Conservation (phyloP, 179 eudicot species). For the Silene coronaria region DNA sequence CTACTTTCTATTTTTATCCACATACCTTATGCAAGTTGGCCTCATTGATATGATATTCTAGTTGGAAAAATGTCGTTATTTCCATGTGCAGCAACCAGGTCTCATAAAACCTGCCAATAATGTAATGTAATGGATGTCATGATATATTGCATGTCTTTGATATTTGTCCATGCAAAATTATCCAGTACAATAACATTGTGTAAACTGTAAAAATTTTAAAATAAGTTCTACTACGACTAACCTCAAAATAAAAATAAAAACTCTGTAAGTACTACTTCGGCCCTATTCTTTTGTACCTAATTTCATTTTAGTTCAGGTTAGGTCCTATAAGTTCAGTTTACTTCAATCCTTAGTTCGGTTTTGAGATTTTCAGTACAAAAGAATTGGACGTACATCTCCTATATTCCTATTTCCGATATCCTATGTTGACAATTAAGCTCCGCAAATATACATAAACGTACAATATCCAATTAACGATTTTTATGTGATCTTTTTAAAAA, state of each 20-base stretch:
- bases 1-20: slow-evolving; percentile 14
- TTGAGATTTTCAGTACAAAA: too few relatives aligned
- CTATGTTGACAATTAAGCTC: background rate
- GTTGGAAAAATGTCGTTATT: slow-evolving; percentile 20
- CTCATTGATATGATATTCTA: slow-evolving; percentile 17
- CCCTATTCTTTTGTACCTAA: too few relatives aligned
- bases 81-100: slow-evolving; percentile 26
- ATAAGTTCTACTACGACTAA: background rate
- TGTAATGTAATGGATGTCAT: slow-evolving; percentile 2
- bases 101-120: slow-evolving; percentile 19
- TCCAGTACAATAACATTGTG: slow-evolving; percentile 1
- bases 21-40: slow-evolving; percentile 22
- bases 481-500: background rate
- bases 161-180: slow-evolving; percentile 23
- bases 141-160: slow-evolving; percentile 19
- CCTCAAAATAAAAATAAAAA: too few relatives aligned
- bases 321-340: too few relatives aligned
- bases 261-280: too few relatives aligned
- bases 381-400: too few relatives aligned
- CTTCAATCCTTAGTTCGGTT: background rate
- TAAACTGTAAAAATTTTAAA: background rate
- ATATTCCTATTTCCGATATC: too few relatives aligned
- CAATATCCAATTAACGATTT: background rate
- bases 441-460: background rate
- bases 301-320: too few relatives aligned